phyloP scores from a whole-genome alignment of 257 asterid species.

The Scutellaria galericulata region DNA sequence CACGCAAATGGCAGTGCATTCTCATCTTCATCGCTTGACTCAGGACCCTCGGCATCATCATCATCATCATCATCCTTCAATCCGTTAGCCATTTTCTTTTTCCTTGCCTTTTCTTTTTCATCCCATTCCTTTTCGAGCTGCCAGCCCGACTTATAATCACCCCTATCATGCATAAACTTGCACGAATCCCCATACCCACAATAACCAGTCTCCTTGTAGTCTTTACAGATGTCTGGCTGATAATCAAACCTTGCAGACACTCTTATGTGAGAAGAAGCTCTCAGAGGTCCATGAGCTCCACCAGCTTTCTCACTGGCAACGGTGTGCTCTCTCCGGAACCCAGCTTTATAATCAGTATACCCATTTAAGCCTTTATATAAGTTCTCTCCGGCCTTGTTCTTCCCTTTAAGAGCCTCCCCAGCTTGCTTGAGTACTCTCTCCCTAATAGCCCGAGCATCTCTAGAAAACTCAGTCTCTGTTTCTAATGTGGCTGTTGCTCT shows the following conservation, averaged over 20 bases:
- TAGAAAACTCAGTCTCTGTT: constrained; percentile 88
- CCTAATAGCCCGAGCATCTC: constrained; percentile 82
- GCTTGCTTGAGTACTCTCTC: constrained; percentile 83
- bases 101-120: constrained; percentile 77
- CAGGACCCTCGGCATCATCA: constrained; percentile 39
- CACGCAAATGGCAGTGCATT: constrained; percentile 90
- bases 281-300: constrained; percentile 90
- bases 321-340: constrained; percentile 88
- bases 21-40: constrained; percentile 70
- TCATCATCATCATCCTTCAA: constrained; percentile 64
- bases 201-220: constrained; percentile 92
- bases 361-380: constrained; percentile 78
- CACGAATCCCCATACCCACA: constrained; percentile 98
- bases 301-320: constrained; percentile 93
- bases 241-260: constrained; percentile 95
- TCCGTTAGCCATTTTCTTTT: constrained; percentile 64
- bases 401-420: constrained; percentile 72
- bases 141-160: constrained; percentile 97
- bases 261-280: constrained; percentile 94
- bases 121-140: constrained; percentile 95
- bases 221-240: constrained; percentile 97
- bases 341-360: constrained; percentile 93
- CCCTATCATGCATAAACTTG: constrained; percentile 96
- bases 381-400: constrained; percentile 61
- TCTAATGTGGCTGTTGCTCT: constrained; percentile 84